Evolutionary conservation across 495 filamentous ascomycete genomes (phyloP).

Genomic region (Penicillium desertorum): DNA sequence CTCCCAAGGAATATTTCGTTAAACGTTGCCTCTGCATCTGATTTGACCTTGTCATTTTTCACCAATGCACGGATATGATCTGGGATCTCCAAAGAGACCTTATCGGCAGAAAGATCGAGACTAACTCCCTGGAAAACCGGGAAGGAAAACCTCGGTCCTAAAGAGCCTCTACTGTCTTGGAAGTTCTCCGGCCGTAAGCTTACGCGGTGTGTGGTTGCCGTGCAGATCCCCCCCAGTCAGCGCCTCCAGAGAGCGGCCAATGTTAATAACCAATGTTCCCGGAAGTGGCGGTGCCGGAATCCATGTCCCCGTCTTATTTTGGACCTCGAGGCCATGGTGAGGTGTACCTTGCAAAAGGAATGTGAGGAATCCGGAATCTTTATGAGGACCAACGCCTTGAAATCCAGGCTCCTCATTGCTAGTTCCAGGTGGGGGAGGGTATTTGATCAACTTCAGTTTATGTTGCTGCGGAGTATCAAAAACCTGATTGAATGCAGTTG

Average conservation of each 20-base stretch:
- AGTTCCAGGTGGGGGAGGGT: slow-evolving; percentile 58
- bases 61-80: slow-evolving; percentile 54
- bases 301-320: slow-evolving; percentile 81
- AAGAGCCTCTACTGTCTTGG: slow-evolving; percentile 20
- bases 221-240: slow-evolving; percentile 84
- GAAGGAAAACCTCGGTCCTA: slow-evolving; percentile 76
- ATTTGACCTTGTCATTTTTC: slow-evolving; percentile 41
- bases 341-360: slow-evolving; percentile 84
- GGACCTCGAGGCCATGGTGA: slow-evolving; percentile 82
- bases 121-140: slow-evolving; percentile 91
- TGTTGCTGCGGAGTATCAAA: slow-evolving; percentile 81
- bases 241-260: slow-evolving; percentile 90
- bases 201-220: slow-evolving; percentile 83
- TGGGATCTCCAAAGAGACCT: slow-evolving; percentile 68
- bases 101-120: slow-evolving; percentile 76
- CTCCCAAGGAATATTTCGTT: slow-evolving; percentile 49
- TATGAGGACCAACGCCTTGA: slow-evolving; percentile 86
- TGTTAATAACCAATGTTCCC: slow-evolving; percentile 75
- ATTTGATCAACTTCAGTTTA: slow-evolving; percentile 90
- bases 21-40: slow-evolving; percentile 47
- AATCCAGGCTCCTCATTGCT: slow-evolving; percentile 8
- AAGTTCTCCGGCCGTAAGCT: slow-evolving; percentile 37
- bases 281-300: slow-evolving; percentile 57
- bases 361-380: slow-evolving; percentile 84
- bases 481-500: slow-evolving; percentile 67